Evolutionary conservation across 208 protist genomes (phyloP), one percentile per base, ranked within the genome.

Genomic region (Naegleria fowleri): DNA sequence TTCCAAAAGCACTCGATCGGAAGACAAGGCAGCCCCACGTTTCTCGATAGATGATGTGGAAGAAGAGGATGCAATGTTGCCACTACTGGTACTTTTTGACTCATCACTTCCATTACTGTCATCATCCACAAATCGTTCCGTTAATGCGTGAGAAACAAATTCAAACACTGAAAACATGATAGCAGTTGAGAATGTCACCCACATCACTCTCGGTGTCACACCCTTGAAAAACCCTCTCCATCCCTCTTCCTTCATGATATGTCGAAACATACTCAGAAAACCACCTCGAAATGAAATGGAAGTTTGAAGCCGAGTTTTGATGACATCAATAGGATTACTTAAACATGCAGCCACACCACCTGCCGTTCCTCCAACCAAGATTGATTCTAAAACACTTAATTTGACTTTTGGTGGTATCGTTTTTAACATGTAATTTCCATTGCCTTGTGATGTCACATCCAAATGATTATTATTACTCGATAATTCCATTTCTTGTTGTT

Each of bases 241-340:
- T 19, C 89, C 89, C 7, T 91, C 89, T 83, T 91, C 0, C 38
- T 40, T 2, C 9, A n/a, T 36, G 19, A 91, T 83, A 11, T 86
- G n/a, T 48, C 6, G 36, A 29, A 91, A 55, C 6, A 25, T 22
- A 29, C 39, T 58, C 0, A 40, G 6, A 48, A 83, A 52, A 0
- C 89, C 89, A 91, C 25, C 29, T 1, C 79, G 13, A 7, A 79
- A 36, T 87, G 11, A 59, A 11, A 7, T 43, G 9, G 59, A 51
- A 22, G 89, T 91, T 83, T 91, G 89, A 40, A 91, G 19, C 22
- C 89, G 5, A 33, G 89, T 91, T 29, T 91, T 91, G 6, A 91
- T 16, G 19, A 87, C 83, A 38, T 91, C 51, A 52, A 91, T 11
- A 29, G 55, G 51, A 83, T 33, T 59, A 19, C 6, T 83, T 19